Conservation (phyloP, 1,139 yeast species). For the Pichia terricola region DNA sequence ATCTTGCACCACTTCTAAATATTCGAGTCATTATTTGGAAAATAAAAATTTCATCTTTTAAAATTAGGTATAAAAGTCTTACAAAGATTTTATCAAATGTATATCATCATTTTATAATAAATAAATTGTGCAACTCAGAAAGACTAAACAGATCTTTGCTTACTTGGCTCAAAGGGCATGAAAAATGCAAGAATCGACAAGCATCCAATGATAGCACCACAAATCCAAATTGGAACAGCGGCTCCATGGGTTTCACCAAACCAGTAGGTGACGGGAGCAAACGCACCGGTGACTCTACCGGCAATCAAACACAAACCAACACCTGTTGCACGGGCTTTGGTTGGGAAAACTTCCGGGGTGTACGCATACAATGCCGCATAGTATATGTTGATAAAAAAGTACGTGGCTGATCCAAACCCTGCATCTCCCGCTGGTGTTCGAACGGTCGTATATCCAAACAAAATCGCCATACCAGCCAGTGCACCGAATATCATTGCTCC, state of each 20-base stretch:
- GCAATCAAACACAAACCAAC: constrained; percentile 41
- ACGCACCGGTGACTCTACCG: constrained; percentile 37
- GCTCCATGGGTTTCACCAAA: constrained; percentile 35
- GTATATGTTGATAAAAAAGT: constrained; percentile 41
- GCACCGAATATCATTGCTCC: constrained; percentile 51
- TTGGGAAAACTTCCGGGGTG: constrained; percentile 52
- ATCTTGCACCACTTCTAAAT: no score
- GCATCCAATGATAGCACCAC: constrained; percentile 44
- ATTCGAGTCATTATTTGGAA: no score
- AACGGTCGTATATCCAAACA: constrained; percentile 50
- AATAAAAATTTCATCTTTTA: no score
- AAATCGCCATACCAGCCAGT: constrained; percentile 41
- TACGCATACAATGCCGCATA: constrained; percentile 48
- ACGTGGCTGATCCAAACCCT: constrained; percentile 43
- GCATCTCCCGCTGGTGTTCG: constrained; percentile 41
- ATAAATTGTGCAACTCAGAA: no score
- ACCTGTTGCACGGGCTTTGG: constrained; percentile 48
- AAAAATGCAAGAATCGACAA: constrained; percentile 34
- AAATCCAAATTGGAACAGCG: constrained; percentile 45
- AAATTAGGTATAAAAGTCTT: no score
- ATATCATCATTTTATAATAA: no score
- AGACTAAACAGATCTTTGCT: constrained; percentile 14
- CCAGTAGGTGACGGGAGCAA: constrained; percentile 42
- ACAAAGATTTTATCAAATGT: no score
- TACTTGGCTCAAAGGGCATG: constrained; percentile 42